Conservation (phyloP, 306 rosid species). For the Lathyrus tuberosus region DNA sequence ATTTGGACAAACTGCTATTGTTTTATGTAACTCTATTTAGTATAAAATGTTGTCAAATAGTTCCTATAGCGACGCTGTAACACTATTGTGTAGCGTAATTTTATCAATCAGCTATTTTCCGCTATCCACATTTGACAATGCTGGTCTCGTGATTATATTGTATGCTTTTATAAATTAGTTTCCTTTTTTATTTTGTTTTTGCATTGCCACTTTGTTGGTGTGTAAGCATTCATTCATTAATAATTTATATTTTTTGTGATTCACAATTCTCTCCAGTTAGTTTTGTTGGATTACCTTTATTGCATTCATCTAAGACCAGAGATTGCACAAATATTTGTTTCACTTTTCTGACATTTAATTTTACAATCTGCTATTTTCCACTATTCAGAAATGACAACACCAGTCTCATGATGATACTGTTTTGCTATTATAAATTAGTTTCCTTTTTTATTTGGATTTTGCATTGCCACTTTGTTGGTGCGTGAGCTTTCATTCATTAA, state of each 20-base stretch:
- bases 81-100: no score
- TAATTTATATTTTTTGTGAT: neutral
- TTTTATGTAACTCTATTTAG: no score
- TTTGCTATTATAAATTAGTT: slow-evolving; percentile 5
- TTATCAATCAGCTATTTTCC: no score
- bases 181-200: slow-evolving; percentile 1
- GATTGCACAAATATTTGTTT: neutral
- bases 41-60: no score
- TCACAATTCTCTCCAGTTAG: neutral
- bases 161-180: slow-evolving; percentile 1
- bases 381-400: no score
- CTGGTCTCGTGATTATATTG: neutral
- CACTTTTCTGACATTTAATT: neutral
- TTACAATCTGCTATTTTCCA: no score
- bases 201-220: neutral
- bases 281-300: neutral
- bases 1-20: no score
- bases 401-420: neutral
- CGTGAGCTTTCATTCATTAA: neutral
- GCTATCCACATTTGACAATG: no score
- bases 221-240: neutral
- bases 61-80: no score
- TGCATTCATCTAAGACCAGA: neutral
- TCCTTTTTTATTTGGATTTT: slow-evolving; percentile 3
- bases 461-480: neutral